A percentile compares a stretch with the other conserved stretches of the same genome.
These are phyloP conservation scores for Myxozyma neotropica DNA, from an alignment of 805 yeast species.

Conservation along the genomic window DNA sequence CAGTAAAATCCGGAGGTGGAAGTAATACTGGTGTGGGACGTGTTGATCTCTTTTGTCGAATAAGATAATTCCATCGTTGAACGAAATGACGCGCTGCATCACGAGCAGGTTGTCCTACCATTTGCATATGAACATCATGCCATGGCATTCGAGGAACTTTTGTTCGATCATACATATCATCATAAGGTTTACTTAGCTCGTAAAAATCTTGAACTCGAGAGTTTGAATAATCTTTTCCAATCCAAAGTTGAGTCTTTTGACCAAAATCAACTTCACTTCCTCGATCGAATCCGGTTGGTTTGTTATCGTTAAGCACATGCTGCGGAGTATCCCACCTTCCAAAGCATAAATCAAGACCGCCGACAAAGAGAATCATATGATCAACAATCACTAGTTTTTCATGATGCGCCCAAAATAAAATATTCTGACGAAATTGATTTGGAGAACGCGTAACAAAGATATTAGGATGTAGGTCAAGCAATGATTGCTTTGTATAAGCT, in stretches of 20 bases:
- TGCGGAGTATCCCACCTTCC: conserved; percentile 98
- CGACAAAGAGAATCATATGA: conserved; percentile 83
- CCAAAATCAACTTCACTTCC: conserved; percentile 39
- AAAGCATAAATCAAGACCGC: conserved; percentile 94
- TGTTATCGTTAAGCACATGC: conserved; percentile 83
- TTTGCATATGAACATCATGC: conserved; percentile 98
- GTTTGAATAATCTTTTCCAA: conserved; percentile 97
- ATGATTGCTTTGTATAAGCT: conserved; percentile 88
- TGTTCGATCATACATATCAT: conserved; percentile 85
- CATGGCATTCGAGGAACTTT: conserved; percentile 95
- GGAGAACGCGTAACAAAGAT: conserved; percentile 93
- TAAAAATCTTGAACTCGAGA: conserved; percentile 89
- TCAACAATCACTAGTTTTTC: conserved; percentile 88
- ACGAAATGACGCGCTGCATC: conserved; percentile 93
- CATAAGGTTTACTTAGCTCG: conserved; percentile 80
- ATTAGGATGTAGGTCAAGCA: conserved; percentile 80
- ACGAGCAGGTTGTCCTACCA: conserved; percentile 91
- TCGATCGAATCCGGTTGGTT: conserved; percentile 35
- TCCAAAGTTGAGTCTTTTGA: conserved; percentile 69
- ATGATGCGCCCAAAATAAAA: conserved; percentile 98
- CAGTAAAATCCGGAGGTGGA: conserved; percentile 87
- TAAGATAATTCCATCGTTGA: conserved; percentile 93
- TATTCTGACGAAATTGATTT: conserved; percentile 87
- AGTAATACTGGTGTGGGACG: conserved; percentile 87
- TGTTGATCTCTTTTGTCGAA: conserved; percentile 93